These are phyloP conservation scores for Colletotrichum coccodes DNA, from an alignment of 2,329 filamentous ascomycete genomes.

Conservation along the genomic window DNA sequence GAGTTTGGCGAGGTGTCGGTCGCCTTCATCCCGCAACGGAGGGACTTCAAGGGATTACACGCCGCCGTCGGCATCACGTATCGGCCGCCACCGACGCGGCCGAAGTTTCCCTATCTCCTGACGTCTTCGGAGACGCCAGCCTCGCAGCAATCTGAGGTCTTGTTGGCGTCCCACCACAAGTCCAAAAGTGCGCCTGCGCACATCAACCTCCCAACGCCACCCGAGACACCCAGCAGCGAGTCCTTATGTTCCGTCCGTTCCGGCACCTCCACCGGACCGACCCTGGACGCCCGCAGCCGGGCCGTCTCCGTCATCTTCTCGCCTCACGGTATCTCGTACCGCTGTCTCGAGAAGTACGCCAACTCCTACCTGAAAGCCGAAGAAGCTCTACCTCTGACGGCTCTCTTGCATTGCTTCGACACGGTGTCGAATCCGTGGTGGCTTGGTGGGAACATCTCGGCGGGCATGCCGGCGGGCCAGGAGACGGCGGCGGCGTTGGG, in stretches of 20 bases:
- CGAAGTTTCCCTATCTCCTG: constrained; percentile 30
- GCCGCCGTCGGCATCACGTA: constrained; percentile 80
- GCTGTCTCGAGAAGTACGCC: constrained; percentile 64
- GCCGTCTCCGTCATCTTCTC: constrained; percentile 72
- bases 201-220: constrained; percentile 46
- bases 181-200: constrained; percentile 29
- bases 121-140: constrained; percentile 38
- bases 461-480: constrained; percentile 65
- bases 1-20: constrained; percentile 75
- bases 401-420: constrained; percentile 73
- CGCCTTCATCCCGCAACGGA: constrained; percentile 70
- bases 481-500: constrained; percentile 64
- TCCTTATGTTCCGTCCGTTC: constrained; percentile 49
- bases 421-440: constrained; percentile 69
- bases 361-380: constrained; percentile 65
- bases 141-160: constrained; percentile 30
- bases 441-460: constrained; percentile 67
- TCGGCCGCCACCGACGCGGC: constrained; percentile 59
- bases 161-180: constrained; percentile 7
- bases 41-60: constrained; percentile 70
- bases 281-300: constrained; percentile 47
- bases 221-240: constrained; percentile 43
- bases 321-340: constrained; percentile 69
- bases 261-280: constrained; percentile 40
- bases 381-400: constrained; percentile 69